A percentile compares a stretch with the other conserved stretches of the same genome.
Evolutionary conservation across 257 asterid species (phyloP).

Genomic region (Nicotiana knightiana): DNA sequence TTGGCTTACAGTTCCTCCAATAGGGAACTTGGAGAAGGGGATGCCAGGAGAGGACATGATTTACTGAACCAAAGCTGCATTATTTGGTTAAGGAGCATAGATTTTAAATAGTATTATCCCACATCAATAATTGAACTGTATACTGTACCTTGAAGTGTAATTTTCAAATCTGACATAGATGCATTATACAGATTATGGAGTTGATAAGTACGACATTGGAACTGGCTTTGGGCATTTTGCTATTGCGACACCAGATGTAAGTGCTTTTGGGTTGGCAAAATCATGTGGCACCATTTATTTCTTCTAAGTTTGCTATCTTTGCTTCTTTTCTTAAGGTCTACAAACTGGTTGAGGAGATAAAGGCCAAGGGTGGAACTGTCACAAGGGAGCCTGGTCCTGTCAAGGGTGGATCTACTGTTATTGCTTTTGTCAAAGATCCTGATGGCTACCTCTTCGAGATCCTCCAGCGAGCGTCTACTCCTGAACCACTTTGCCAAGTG

Average conservation of each 20-base stretch:
- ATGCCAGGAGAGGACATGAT: background rate
- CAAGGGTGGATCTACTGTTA: conserved; percentile 83
- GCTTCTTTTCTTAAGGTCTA: conserved; percentile 48
- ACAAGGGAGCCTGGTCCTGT: conserved; percentile 99
- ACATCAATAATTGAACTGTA: background rate
- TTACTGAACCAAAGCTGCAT: background rate
- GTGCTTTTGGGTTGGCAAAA: conserved; percentile 11
- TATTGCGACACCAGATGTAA: conserved; percentile 90
- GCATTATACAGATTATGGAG: conserved; percentile 72
- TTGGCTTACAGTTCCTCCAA: background rate
- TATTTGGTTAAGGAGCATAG: background rate
- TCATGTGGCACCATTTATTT: background rate
- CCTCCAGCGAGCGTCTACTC: conserved; percentile 84
- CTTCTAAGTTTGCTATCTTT: conserved; percentile 1
- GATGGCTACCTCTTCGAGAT: conserved; percentile 94
- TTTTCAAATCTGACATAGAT: background rate
- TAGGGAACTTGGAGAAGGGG: background rate
- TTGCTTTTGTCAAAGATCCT: conserved; percentile 96
- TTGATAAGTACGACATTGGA: conserved; percentile 83
- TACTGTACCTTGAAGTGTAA: background rate
- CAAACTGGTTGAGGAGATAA: conserved; percentile 75
- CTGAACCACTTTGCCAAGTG: conserved; percentile 98
- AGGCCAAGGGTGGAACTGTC: conserved; percentile 88
- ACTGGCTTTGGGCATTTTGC: conserved; percentile 97
- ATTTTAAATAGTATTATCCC: background rate